Conservation (phyloP, 495 filamentous ascomycete genomes). For the Lasiosphaeria ovina region DNA sequence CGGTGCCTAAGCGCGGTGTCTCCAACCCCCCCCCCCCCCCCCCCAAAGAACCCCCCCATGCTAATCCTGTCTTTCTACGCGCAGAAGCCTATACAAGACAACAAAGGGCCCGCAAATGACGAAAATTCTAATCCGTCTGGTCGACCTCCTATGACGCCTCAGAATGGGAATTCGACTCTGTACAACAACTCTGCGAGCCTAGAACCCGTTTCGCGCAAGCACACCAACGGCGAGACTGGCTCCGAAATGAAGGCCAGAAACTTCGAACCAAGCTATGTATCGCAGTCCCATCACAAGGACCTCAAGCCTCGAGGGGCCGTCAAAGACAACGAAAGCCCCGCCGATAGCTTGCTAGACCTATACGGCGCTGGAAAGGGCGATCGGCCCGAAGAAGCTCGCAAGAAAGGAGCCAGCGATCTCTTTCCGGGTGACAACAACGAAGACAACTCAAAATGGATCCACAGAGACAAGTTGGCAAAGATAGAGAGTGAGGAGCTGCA, state of each 20-base stretch:
- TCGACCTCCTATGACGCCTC: conserved; percentile 23
- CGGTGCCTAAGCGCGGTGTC: no score
- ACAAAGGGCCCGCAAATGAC: conserved; percentile 15
- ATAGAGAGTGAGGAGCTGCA: conserved; percentile 94
- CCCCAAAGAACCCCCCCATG: background rate
- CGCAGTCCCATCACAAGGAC: conserved; percentile 28
- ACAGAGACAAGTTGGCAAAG: conserved; percentile 88
- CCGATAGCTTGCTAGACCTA: conserved; percentile 56
- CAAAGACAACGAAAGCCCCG: conserved; percentile 55
- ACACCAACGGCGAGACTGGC: conserved; percentile 17
- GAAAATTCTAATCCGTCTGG: conserved; percentile 18
- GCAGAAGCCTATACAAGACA: conserved; percentile 23
- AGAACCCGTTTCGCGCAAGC: conserved; percentile 19
- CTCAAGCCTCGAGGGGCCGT: conserved; percentile 43
- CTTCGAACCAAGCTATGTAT: conserved; percentile 19
- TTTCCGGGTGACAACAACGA: conserved; percentile 29
- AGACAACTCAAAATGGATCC: conserved; percentile 84
- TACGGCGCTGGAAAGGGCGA: conserved; percentile 39
- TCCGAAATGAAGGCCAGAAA: conserved; percentile 20
- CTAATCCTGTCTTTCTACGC: conserved; percentile 8
- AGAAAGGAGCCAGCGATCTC: conserved; percentile 14
- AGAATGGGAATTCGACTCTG: conserved; percentile 35
- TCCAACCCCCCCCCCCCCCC: no score
- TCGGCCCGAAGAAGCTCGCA: conserved; percentile 13
- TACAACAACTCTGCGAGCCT: conserved; percentile 13